These are phyloP conservation scores for Malbranchea zuffiana DNA, from an alignment of 2,329 filamentous ascomycete genomes.

Conservation along the genomic window DNA sequence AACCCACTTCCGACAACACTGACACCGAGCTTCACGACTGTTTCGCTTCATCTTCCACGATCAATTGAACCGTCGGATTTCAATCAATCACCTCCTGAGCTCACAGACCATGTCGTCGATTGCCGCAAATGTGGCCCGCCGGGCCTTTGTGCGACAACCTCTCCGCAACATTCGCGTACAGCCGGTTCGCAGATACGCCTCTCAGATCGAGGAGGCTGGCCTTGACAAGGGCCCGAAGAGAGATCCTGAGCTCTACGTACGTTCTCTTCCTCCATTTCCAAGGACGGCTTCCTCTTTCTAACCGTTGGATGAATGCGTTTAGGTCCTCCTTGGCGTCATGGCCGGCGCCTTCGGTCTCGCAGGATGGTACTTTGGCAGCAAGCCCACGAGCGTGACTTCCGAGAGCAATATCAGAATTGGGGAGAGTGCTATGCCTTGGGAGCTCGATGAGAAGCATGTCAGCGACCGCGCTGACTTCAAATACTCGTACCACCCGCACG, in stretches of 20 bases:
- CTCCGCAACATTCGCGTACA: conserved; percentile 31
- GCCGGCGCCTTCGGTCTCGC: conserved; percentile 75
- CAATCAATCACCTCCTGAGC: background rate
- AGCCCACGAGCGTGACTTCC: conserved; percentile 74
- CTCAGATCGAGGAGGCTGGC: conserved; percentile 38
- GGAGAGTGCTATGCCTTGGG: conserved; percentile 80
- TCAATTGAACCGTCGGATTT: background rate
- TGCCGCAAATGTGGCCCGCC: conserved; percentile 32
- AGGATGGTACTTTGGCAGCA: conserved; percentile 69
- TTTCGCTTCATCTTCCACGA: background rate
- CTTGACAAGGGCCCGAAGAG: conserved; percentile 55
- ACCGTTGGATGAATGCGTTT: conserved; percentile 10
- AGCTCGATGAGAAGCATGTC: conserved; percentile 55
- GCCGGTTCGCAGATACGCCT: conserved; percentile 31
- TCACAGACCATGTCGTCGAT: conserved; percentile 31
- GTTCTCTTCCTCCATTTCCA: conserved; percentile 18
- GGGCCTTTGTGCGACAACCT: conserved; percentile 32
- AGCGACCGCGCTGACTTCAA: conserved; percentile 49
- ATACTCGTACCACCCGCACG: conserved; percentile 75
- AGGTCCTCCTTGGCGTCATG: conserved; percentile 92
- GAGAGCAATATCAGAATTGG: conserved; percentile 67
- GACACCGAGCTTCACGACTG: background rate
- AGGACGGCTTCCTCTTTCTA: conserved; percentile 12
- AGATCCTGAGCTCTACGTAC: conserved; percentile 66
- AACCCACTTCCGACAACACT: conserved; percentile 12